phyloP scores from a whole-genome alignment of 1,139 yeast genomes.

The Protomyces arabidopsidicola region DNA sequence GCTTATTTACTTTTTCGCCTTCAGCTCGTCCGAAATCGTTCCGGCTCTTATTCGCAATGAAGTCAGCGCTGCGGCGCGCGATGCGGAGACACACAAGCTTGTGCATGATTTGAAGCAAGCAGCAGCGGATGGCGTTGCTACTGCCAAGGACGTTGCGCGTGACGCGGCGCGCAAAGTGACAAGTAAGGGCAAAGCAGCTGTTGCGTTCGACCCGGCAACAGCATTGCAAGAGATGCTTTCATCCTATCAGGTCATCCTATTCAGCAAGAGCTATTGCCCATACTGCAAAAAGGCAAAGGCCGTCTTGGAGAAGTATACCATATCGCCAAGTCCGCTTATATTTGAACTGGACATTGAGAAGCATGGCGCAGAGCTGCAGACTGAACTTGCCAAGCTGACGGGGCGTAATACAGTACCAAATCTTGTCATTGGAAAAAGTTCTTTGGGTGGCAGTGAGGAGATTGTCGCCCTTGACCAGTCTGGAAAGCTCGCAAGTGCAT shows the following conservation, averaged over 20 bases:
- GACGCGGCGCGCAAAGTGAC: not conserved
- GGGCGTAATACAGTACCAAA: slow-evolving; percentile 95
- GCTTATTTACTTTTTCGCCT: slow-evolving; percentile 10
- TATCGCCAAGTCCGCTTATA: slow-evolving; percentile 65
- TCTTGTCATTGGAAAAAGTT: slow-evolving; percentile 81
- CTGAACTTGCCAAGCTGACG: slow-evolving; percentile 65
- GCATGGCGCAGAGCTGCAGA: slow-evolving; percentile 70
- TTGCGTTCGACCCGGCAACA: slow-evolving; percentile 4
- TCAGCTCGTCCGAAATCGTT: not conserved
- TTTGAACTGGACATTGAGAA: slow-evolving; percentile 80
- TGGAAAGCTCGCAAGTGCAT: slow-evolving; percentile 46
- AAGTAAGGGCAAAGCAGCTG: not conserved
- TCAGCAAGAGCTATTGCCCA: slow-evolving; percentile 44
- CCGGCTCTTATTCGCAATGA: not conserved
- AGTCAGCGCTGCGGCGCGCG: slow-evolving; percentile 1
- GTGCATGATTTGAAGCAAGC: slow-evolving; percentile 19
- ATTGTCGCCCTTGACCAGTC: slow-evolving; percentile 57
- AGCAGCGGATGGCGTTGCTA: not conserved
- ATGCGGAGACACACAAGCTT: slow-evolving; percentile 16
- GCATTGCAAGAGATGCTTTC: slow-evolving; percentile 3
- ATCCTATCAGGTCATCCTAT: slow-evolving; percentile 5
- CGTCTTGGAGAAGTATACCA: slow-evolving; percentile 61
- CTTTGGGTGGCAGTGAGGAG: slow-evolving; percentile 91
- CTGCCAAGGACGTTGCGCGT: slow-evolving; percentile 5
- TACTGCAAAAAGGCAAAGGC: slow-evolving; percentile 67